These are phyloP conservation scores for Colletotrichum euphorbiae DNA, from an alignment of 2,329 filamentous ascomycete species.

Conservation along the genomic window DNA sequence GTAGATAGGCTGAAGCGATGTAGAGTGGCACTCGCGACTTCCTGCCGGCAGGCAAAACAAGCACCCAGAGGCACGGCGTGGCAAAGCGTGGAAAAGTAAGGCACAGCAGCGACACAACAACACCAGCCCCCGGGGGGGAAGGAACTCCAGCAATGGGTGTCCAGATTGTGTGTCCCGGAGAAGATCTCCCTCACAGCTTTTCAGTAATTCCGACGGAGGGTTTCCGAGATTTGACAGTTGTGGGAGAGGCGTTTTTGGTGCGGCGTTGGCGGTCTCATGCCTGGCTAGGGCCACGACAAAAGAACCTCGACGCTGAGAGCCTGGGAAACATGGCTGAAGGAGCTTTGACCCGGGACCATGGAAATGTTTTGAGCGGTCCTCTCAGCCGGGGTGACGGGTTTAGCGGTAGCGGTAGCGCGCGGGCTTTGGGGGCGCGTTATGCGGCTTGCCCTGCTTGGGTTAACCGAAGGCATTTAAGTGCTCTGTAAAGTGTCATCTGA, in stretches of 20 bases:
- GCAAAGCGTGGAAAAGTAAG: neutral
- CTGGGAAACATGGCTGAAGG: neutral
- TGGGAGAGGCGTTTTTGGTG: neutral
- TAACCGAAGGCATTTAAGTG: neutral
- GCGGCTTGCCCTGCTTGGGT: neutral
- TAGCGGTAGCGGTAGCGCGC: neutral
- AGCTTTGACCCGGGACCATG: slow-evolving; percentile 21
- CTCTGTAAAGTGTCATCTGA: slow-evolving; percentile 12
- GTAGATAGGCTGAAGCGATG: neutral
- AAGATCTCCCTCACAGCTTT: no score
- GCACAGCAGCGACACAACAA: neutral
- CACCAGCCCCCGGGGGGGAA: no score
- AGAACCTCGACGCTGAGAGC: neutral
- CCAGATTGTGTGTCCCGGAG: no score
- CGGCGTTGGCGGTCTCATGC: neutral
- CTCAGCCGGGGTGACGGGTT: slow-evolving; percentile 17
- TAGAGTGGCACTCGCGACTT: no score
- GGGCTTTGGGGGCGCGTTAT: neutral
- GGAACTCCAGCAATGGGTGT: no score
- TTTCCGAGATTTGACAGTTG: neutral
- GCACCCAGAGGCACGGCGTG: neutral
- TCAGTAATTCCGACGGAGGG: no score
- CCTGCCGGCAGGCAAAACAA: neutral
- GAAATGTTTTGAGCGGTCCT: slow-evolving; percentile 6
- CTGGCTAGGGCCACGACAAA: neutral